Evolutionary conservation across 2,329 filamentous ascomycete species (phyloP).

Genomic region (Fusarium burgessii): DNA sequence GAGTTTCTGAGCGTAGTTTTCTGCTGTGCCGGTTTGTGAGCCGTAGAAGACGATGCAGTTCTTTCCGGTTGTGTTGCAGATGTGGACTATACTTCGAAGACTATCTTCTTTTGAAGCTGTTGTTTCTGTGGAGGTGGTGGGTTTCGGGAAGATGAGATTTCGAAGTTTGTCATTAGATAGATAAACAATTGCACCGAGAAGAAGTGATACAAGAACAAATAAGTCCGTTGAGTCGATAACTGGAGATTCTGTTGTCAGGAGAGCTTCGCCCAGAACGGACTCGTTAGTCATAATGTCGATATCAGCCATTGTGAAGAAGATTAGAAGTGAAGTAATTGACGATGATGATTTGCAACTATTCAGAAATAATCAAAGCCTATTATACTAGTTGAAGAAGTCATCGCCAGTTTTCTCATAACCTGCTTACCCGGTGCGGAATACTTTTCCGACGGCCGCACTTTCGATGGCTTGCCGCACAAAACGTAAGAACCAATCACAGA

Average conservation of each 20-base stretch:
- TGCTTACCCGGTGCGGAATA: neutral
- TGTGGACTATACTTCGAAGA: constrained; percentile 4
- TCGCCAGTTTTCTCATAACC: neutral
- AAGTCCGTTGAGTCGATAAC: neutral
- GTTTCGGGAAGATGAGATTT: accelerated
- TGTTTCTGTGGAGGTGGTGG: accelerated
- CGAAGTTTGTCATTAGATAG: neutral
- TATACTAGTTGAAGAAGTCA: neutral
- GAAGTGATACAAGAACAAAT: neutral
- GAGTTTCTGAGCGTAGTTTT: constrained; percentile 1
- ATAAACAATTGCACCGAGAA: neutral
- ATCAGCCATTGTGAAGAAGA: neutral
- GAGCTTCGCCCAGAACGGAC: neutral
- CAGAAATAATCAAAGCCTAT: neutral
- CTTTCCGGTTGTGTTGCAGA: constrained; percentile 1
- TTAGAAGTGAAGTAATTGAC: neutral
- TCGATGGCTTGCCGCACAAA: neutral
- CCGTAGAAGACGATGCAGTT: constrained; percentile 9
- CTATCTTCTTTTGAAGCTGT: neutral
- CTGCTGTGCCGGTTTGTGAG: neutral
- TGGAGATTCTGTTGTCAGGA: neutral
- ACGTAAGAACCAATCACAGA: neutral
- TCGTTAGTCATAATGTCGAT: neutral
- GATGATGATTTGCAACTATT: neutral
- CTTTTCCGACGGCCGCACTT: neutral